Conservation (phyloP, 2,329 filamentous ascomycete species). For the Colletotrichum liaoningense region DNA sequence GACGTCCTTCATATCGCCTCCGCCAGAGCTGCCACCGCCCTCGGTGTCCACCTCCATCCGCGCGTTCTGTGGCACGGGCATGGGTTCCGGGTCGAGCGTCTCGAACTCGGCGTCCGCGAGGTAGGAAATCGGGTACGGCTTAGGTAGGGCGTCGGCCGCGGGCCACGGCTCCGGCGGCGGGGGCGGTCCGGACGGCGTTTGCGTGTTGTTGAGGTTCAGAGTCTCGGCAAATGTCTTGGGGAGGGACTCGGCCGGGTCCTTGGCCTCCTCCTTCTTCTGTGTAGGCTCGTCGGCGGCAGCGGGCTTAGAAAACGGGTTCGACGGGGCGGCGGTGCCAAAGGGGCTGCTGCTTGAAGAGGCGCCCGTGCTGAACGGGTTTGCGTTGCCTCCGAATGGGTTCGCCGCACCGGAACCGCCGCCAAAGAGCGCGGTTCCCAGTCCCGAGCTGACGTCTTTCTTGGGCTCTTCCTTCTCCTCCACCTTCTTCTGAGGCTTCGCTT, state of each 20-base stretch:
- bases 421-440: conserved; percentile 76
- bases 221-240: conserved; percentile 78
- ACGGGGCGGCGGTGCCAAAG: conserved; percentile 50
- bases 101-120: conserved; percentile 93
- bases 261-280: conserved; percentile 41
- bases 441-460: conserved; percentile 49
- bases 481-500: conserved; percentile 47
- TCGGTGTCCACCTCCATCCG: conserved; percentile 59
- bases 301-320: conserved; percentile 45
- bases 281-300: conserved; percentile 43
- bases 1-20: conserved; percentile 67
- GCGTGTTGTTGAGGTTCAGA: conserved; percentile 76
- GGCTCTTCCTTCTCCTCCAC: conserved; percentile 47
- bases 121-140: conserved; percentile 81
- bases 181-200: conserved; percentile 46
- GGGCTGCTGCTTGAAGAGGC: conserved; percentile 56
- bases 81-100: conserved; percentile 74
- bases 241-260: conserved; percentile 49
- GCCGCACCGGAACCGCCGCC: conserved; percentile 53
- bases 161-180: conserved; percentile 81
- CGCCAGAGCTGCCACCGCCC: conserved; percentile 42
- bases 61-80: conserved; percentile 62
- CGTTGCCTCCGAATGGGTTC: conserved; percentile 71
- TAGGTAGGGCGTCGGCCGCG: conserved; percentile 68
- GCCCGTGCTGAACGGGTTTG: conserved; percentile 38